These are phyloP conservation scores for Saccharomycopsis guyanensis DNA, from an alignment of 805 yeast genomes.

Conservation along the genomic window DNA sequence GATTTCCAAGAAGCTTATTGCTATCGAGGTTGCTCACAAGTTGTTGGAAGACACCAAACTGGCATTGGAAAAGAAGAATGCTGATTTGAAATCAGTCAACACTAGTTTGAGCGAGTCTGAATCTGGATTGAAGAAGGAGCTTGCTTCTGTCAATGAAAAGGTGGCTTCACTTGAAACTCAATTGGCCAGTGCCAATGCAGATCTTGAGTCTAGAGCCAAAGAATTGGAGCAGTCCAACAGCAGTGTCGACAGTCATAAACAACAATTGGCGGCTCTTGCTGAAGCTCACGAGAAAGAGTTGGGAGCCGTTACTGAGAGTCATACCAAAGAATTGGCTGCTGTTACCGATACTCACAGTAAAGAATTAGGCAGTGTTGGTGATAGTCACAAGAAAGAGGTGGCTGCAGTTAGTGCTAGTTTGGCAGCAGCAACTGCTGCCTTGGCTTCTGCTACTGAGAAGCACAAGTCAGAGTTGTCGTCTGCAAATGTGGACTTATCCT, in stretches of 20 bases:
- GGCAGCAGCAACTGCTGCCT: neutral
- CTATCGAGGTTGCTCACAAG: conserved; percentile 16
- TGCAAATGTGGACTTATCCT: neutral
- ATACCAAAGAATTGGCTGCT: neutral
- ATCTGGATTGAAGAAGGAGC: neutral
- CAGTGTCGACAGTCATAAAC: neutral
- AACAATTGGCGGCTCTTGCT: neutral
- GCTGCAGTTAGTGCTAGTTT: neutral
- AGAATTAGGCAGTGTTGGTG: neutral
- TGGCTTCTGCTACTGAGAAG: neutral
- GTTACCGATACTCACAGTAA: neutral
- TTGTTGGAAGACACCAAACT: conserved; percentile 9
- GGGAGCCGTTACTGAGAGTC: neutral
- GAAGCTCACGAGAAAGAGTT: conserved; percentile 1
- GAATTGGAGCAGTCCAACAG: neutral
- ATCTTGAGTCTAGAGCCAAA: neutral
- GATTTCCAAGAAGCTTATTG: conserved; percentile 15
- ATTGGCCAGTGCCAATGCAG: neutral
- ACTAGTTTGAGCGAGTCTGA: conserved; percentile 6
- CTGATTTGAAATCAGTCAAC: conserved; percentile 16
- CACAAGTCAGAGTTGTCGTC: neutral
- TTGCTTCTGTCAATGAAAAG: conserved; percentile 1
- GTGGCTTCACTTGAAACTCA: neutral
- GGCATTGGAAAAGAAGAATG: conserved; percentile 7
- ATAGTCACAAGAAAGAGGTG: conserved; percentile 1